Evolutionary conservation across 2,329 filamentous ascomycete species (phyloP).

Genomic region (Xylariales sp.): DNA sequence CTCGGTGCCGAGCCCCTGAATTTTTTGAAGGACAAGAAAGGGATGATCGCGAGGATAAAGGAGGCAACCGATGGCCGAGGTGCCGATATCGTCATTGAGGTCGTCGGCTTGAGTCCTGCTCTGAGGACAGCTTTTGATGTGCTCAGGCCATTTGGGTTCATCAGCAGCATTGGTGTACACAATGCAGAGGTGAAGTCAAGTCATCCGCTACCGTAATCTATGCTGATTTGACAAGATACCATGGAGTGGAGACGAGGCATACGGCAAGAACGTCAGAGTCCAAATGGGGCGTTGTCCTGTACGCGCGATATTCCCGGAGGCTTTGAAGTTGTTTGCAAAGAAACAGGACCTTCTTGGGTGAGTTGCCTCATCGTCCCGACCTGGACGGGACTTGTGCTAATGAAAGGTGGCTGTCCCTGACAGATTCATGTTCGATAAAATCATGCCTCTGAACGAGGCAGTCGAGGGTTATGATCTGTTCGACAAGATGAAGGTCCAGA

Average conservation of each 20-base stretch:
- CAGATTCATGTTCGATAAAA: conserved; percentile 64
- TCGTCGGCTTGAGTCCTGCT: conserved; percentile 66
- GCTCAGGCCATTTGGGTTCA: conserved; percentile 66
- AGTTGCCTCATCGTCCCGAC: too few species aligned
- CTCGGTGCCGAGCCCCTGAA: conserved; percentile 83
- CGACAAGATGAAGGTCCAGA: conserved; percentile 68
- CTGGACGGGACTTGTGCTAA: too few species aligned
- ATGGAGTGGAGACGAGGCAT: conserved; percentile 10
- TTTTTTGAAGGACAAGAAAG: conserved; percentile 62
- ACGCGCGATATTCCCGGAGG: conserved; percentile 11
- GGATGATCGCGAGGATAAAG: conserved; percentile 63
- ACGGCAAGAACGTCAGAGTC: conserved; percentile 64
- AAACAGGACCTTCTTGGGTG: conserved; percentile 34
- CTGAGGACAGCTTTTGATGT: conserved; percentile 67
- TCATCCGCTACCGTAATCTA: neutral
- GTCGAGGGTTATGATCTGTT: conserved; percentile 67
- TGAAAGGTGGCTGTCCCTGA: too few species aligned
- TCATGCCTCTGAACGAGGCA: conserved; percentile 65
- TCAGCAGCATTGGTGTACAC: conserved; percentile 73
- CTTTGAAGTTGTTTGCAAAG: conserved; percentile 11
- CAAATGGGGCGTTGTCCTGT: conserved; percentile 78
- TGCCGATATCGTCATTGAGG: conserved; percentile 79
- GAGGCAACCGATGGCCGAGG: conserved; percentile 75
- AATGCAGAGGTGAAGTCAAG: conserved; percentile 56
- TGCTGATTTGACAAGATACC: conserved; percentile 45